A percentile compares a stretch with the other conserved stretches of the same genome.
phyloP scores from a whole-genome alignment of 345 rosid genomes.

The Gossypium ekmanianum region DNA sequence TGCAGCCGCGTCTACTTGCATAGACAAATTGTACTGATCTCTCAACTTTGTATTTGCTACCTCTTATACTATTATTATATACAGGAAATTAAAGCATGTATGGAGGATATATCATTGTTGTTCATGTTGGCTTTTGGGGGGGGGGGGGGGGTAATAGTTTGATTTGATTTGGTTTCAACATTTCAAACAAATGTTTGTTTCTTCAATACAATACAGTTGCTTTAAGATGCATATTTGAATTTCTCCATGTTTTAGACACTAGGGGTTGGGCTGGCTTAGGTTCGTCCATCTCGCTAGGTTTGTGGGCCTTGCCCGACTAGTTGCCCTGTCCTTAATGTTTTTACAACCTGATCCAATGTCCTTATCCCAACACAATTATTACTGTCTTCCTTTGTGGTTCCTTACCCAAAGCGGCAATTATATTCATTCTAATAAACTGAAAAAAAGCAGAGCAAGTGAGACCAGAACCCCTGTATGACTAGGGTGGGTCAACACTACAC shows the following conservation, averaged over 20 bases:
- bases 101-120: background rate
- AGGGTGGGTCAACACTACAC: too few species aligned
- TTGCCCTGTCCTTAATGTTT: too few species aligned
- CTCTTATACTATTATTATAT: background rate
- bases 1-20: slow-evolving; percentile 62
- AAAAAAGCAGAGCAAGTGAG: background rate
- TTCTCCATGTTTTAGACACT: too few species aligned
- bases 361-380: background rate
- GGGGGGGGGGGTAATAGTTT: background rate
- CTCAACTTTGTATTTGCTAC: background rate
- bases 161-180: slow-evolving; percentile 14
- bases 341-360: too few species aligned
- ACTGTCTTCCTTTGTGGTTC: background rate
- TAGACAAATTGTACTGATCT: background rate
- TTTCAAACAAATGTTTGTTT: slow-evolving; percentile 25
- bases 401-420: background rate
- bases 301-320: too few species aligned
- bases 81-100: background rate
- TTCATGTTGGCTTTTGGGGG: background rate
- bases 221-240: background rate
- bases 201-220: slow-evolving; percentile 14
- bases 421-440: background rate
- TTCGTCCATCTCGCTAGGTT: too few species aligned
- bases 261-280: too few species aligned
- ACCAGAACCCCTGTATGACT: background rate